phyloP scores from a whole-genome alignment of 805 yeast genomes.

The Hanseniaspora singularis region DNA sequence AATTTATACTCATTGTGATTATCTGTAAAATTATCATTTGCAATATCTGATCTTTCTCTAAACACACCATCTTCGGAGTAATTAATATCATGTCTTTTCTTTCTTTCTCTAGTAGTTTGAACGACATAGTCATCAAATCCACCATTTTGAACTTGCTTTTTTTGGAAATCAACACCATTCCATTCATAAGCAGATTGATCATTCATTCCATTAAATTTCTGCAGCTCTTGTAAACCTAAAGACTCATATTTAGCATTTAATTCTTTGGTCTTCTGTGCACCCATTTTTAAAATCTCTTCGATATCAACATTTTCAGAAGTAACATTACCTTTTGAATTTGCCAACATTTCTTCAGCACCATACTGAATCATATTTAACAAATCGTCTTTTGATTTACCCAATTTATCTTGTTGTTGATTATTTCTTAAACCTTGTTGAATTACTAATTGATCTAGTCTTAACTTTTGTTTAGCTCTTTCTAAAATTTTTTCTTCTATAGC shows the following conservation, averaged over 20 bases:
- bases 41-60: slow-evolving; percentile 38
- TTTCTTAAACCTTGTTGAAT: slow-evolving; percentile 60
- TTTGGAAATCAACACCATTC: slow-evolving; percentile 69
- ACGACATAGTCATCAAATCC: slow-evolving; percentile 20
- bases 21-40: background rate
- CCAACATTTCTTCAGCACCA: slow-evolving; percentile 81
- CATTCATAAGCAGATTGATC: slow-evolving; percentile 89
- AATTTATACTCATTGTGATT: slow-evolving; percentile 31
- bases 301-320: slow-evolving; percentile 46
- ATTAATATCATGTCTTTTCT: slow-evolving; percentile 64
- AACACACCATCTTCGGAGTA: slow-evolving; percentile 68
- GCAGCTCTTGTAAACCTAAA: slow-evolving; percentile 85
- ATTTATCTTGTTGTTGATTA: slow-evolving; percentile 18
- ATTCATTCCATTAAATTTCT: slow-evolving; percentile 60
- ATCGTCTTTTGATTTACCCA: slow-evolving; percentile 67
- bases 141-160: slow-evolving; percentile 29
- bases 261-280: slow-evolving; percentile 68
- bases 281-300: slow-evolving; percentile 66
- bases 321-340: background rate
- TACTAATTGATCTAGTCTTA: slow-evolving; percentile 84
- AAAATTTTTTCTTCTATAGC: slow-evolving; percentile 94
- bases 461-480: slow-evolving; percentile 89
- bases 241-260: slow-evolving; percentile 73
- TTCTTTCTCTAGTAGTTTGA: slow-evolving; percentile 46
- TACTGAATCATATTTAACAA: slow-evolving; percentile 90